Conservation (phyloP, 441 rosid genomes). For the Pelargonium fulgidum region DNA sequence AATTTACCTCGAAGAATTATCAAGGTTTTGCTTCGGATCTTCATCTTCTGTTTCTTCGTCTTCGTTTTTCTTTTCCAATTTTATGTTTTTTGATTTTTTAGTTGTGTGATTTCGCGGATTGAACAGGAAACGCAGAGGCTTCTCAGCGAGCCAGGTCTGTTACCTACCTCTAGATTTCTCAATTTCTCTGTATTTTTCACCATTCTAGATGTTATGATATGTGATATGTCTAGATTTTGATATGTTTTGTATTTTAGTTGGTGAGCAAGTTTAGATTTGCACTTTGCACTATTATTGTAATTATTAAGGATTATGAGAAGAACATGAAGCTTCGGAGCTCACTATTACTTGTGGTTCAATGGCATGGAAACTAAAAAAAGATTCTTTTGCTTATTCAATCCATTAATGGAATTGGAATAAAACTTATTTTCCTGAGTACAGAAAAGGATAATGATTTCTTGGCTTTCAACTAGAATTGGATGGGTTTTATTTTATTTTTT, state of each 20-base stretch:
- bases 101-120: slow-evolving; percentile 16
- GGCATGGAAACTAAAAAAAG: not conserved
- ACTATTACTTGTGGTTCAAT: not conserved
- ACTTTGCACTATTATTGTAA: not conserved
- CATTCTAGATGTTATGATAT: not conserved
- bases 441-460: not conserved
- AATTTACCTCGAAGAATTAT: slow-evolving; percentile 7
- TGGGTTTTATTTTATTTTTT: too few relatives aligned
- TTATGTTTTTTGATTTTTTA: not conserved
- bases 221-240: not conserved
- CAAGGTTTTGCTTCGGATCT: slow-evolving; percentile 8
- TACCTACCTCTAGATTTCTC: not conserved
- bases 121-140: slow-evolving; percentile 94
- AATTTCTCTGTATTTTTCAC: not conserved
- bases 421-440: too few relatives aligned
- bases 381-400: not conserved
- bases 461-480: not conserved
- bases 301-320: not conserved
- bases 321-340: not conserved
- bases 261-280: not conserved
- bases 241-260: not conserved
- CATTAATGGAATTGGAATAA: not conserved
- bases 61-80: not conserved
- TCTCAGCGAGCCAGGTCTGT: slow-evolving; percentile 88
- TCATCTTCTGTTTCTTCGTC: not conserved